A percentile compares a stretch with the other conserved stretches of the same genome.
phyloP scores from a whole-genome alignment of 1,139 yeast species.

The Saccharomyces hybrid region DNA sequence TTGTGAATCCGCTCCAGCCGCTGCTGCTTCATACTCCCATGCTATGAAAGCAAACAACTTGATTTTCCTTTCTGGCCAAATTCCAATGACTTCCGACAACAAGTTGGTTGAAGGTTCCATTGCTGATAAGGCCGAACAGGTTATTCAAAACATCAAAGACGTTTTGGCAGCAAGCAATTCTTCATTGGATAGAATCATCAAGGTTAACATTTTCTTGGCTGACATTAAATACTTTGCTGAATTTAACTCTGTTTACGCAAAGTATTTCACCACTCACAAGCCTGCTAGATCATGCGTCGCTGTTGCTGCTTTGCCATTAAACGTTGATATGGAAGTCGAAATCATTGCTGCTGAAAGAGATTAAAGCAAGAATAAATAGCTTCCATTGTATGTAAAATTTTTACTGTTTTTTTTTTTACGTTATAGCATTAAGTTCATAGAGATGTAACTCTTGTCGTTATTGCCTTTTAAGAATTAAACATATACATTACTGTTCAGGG shows the following conservation, averaged over 20 bases:
- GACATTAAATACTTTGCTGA: constrained; percentile 78
- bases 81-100: constrained; percentile 80
- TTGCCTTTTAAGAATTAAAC: neutral
- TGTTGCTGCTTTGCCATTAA: constrained; percentile 78
- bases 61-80: constrained; percentile 90
- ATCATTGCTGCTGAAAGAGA: constrained; percentile 60
- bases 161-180: constrained; percentile 80
- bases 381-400: neutral
- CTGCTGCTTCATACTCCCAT: constrained; percentile 92
- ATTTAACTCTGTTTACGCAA: constrained; percentile 75
- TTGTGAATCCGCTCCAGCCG: constrained; percentile 81
- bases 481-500: neutral
- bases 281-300: constrained; percentile 97
- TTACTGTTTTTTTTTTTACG: neutral
- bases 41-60: constrained; percentile 84
- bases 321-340: constrained; percentile 66
- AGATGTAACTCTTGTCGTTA: neutral
- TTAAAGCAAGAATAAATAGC: constrained; percentile 1
- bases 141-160: constrained; percentile 63
- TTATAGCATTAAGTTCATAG: neutral
- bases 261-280: constrained; percentile 71
- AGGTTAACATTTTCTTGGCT: constrained; percentile 79
- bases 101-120: constrained; percentile 71
- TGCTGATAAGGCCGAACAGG: constrained; percentile 79
- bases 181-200: constrained; percentile 70